A percentile compares a stretch with the other conserved stretches of the same genome.
phyloP scores from a whole-genome alignment of 1,139 yeast genomes.

The Blastobotrys buckinghamii region DNA sequence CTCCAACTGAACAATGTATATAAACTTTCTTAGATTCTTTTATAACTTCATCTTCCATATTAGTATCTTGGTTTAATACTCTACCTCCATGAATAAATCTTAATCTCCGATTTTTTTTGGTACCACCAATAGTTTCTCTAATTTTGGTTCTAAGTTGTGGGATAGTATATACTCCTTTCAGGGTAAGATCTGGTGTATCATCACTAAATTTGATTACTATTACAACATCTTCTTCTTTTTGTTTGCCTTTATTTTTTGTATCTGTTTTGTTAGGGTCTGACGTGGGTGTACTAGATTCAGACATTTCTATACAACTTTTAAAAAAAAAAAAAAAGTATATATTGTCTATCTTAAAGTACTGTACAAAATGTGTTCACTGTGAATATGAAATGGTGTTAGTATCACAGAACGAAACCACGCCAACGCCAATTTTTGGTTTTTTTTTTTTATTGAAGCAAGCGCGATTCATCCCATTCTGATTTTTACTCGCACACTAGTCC shows the following conservation, averaged over 20 bases:
- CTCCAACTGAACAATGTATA: conserved; percentile 81
- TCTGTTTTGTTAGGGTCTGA: background rate
- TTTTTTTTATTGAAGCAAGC: background rate
- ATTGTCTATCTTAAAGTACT: background rate
- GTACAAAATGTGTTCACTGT: too few relatives aligned
- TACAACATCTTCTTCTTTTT: conserved; percentile 19
- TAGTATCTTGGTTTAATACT: conserved; percentile 55
- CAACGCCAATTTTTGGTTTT: background rate
- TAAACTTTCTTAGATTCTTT: conserved; percentile 36
- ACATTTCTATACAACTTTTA: too few relatives aligned
- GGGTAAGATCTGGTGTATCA: conserved; percentile 40
- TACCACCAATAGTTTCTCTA: conserved; percentile 29
- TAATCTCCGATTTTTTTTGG: conserved; percentile 44
- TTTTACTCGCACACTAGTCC: background rate
- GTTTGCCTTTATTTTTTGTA: conserved; percentile 8
- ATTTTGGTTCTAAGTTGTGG: conserved; percentile 43
- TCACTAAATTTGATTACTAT: conserved; percentile 49
- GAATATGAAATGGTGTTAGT: too few relatives aligned
- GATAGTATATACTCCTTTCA: conserved; percentile 39
- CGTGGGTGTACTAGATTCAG: too few relatives aligned
- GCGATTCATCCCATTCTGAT: background rate
- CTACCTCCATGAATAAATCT: conserved; percentile 72
- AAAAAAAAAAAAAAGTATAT: too few relatives aligned
- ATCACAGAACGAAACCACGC: too few relatives aligned
- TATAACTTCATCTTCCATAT: conserved; percentile 46